phyloP scores from a whole-genome alignment of 805 yeast species.

The Scheffersomyces lignosus region DNA sequence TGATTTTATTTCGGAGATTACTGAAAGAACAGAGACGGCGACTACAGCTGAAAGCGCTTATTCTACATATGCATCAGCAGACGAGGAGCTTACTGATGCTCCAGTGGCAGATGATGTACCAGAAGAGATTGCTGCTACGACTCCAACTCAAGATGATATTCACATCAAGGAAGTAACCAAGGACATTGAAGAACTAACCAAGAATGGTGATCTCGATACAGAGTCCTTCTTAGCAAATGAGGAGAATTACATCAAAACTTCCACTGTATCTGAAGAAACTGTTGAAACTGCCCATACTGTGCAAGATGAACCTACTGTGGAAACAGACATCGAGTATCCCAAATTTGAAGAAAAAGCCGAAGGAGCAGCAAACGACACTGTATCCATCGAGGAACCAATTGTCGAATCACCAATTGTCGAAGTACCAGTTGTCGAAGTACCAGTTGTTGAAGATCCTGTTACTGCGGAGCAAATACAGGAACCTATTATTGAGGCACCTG shows the following conservation, averaged over 20 bases:
- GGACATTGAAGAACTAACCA: slow-evolving; percentile 14
- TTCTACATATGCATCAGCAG: slow-evolving; percentile 1
- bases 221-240: slow-evolving; percentile 12
- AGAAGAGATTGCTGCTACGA: too few species aligned
- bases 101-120: too few species aligned
- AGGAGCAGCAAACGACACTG: slow-evolving; percentile 2
- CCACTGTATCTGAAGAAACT: neutral
- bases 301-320: neutral
- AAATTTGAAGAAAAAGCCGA: slow-evolving; percentile 1
- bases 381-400: neutral
- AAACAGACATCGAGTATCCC: neutral
- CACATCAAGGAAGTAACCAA: slow-evolving; percentile 16
- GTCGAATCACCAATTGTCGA: slow-evolving; percentile 1
- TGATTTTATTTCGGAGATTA: slow-evolving; percentile 1
- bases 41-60: slow-evolving; percentile 1
- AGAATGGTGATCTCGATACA: slow-evolving; percentile 11
- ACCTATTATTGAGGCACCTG: slow-evolving; percentile 2
- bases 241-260: neutral
- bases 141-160: slow-evolving; percentile 6
- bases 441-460: slow-evolving; percentile 2
- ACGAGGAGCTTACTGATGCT: too few species aligned
- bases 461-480: neutral
- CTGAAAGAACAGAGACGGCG: neutral
- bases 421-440: slow-evolving; percentile 1
- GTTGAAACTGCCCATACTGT: neutral